A percentile compares a stretch with the other conserved stretches of the same genome.
Evolutionary conservation across 352 stramenopile genomes (phyloP).

Genomic region (Phytophthora brassicae): DNA sequence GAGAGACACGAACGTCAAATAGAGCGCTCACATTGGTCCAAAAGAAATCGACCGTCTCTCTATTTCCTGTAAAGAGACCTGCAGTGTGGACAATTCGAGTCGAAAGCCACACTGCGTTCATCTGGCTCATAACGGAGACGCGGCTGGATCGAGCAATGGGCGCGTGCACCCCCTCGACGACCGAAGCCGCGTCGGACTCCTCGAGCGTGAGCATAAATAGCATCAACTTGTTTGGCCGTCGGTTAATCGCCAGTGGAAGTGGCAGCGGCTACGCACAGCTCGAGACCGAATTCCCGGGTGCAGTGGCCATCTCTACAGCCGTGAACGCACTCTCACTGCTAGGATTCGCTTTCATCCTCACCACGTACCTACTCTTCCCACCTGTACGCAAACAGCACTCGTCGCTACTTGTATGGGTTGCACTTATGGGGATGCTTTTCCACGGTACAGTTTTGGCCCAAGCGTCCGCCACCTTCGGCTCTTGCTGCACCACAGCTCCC

Average conservation of each 20-base stretch:
- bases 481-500: conserved; percentile 64
- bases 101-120: no score
- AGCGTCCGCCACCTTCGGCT: conserved; percentile 43
- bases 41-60: no score
- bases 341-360: conserved; percentile 76
- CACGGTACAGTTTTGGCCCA: conserved; percentile 70
- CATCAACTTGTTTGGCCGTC: conserved; percentile 39
- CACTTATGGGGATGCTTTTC: conserved; percentile 79
- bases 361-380: conserved; percentile 80
- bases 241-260: conserved; percentile 12
- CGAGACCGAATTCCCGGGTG: conserved; percentile 60
- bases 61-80: no score
- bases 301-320: conserved; percentile 51
- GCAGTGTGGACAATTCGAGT: no score
- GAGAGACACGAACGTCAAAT: background rate
- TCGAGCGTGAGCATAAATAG: conserved; percentile 20
- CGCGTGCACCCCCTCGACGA: conserved; percentile 29
- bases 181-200: conserved; percentile 15
- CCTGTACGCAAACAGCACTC: conserved; percentile 82
- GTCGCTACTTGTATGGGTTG: conserved; percentile 79
- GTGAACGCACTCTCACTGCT: conserved; percentile 71
- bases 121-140: no score
- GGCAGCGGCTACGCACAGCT: conserved; percentile 27
- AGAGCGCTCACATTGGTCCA: no score
- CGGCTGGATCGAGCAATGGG: conserved; percentile 23